Conservation (phyloP, 169 alveolate genomes). For the Eimeria praecox region DNA sequence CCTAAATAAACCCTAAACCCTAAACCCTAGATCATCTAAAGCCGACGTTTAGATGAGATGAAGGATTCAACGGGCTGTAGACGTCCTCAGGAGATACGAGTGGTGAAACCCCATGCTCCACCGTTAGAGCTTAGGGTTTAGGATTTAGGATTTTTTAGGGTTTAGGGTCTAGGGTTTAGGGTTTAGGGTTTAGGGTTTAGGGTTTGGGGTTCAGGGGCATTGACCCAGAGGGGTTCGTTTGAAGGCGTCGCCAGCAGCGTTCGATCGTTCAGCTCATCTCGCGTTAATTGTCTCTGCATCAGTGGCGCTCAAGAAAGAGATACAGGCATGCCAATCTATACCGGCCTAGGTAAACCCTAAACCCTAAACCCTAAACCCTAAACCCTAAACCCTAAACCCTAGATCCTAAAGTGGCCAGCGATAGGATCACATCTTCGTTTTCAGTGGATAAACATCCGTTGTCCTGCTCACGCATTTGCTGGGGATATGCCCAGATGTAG, state of each 20-base stretch:
- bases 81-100: background rate
- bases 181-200: background rate
- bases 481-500: too few relatives aligned
- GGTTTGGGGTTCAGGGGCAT: conserved; percentile 8
- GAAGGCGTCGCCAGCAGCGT: conserved; percentile 53
- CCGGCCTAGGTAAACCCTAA: conserved; percentile 45
- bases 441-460: background rate
- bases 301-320: conserved; percentile 30
- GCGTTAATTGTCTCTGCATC: conserved; percentile 2
- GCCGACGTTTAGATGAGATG: background rate
- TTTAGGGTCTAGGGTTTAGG: background rate
- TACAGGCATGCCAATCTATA: conserved; percentile 35
- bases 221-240: conserved; percentile 23
- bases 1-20: background rate
- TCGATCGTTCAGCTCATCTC: background rate
- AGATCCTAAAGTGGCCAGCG: background rate
- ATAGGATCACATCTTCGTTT: background rate
- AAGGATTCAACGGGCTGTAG: background rate
- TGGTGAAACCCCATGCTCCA: background rate
- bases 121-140: background rate
- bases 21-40: background rate
- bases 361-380: conserved; percentile 15
- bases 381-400: conserved; percentile 45
- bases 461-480: background rate
- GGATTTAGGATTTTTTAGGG: background rate